Evolutionary conservation across 371 early-diverging fungal genomes (phyloP).

Genomic region (Mucor piriformis): DNA sequence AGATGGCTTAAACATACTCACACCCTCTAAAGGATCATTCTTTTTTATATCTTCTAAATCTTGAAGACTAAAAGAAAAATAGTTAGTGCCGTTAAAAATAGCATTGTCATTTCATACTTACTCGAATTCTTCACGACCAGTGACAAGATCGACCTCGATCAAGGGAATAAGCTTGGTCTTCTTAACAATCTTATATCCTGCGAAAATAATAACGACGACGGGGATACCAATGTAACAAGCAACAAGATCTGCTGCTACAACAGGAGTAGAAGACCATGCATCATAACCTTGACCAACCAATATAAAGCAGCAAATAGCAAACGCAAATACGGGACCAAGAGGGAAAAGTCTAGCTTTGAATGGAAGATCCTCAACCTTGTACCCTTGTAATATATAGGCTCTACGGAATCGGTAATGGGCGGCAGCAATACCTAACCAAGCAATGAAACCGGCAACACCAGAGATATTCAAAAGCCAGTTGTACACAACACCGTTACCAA

Average conservation of each 20-base stretch:
- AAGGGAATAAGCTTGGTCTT: constrained; percentile 59
- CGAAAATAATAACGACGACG: constrained; percentile 36
- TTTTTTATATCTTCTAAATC: constrained; percentile 28
- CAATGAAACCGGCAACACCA: constrained; percentile 76
- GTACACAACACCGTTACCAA: constrained; percentile 52
- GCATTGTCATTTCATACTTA: constrained; percentile 12
- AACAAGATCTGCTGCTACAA: constrained; percentile 30
- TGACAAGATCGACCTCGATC: constrained; percentile 60
- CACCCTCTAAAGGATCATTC: constrained; percentile 44
- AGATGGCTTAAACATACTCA: constrained; percentile 40
- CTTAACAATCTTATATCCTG: constrained; percentile 59
- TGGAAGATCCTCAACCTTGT: constrained; percentile 66
- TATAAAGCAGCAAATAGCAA: constrained; percentile 57
- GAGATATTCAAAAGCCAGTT: constrained; percentile 64
- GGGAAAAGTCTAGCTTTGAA: constrained; percentile 76
- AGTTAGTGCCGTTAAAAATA: too few species aligned
- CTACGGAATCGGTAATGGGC: constrained; percentile 83
- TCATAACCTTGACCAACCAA: constrained; percentile 68
- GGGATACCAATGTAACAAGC: constrained; percentile 47
- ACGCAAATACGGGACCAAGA: constrained; percentile 67
- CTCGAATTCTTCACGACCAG: constrained; percentile 49
- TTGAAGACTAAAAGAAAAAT: background rate
- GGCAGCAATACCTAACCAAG: constrained; percentile 79
- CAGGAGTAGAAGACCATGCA: constrained; percentile 36
- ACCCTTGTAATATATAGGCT: constrained; percentile 76